These are phyloP conservation scores for Volvox africanus DNA, from an alignment of 139 green algal species.

Conservation along the genomic window DNA sequence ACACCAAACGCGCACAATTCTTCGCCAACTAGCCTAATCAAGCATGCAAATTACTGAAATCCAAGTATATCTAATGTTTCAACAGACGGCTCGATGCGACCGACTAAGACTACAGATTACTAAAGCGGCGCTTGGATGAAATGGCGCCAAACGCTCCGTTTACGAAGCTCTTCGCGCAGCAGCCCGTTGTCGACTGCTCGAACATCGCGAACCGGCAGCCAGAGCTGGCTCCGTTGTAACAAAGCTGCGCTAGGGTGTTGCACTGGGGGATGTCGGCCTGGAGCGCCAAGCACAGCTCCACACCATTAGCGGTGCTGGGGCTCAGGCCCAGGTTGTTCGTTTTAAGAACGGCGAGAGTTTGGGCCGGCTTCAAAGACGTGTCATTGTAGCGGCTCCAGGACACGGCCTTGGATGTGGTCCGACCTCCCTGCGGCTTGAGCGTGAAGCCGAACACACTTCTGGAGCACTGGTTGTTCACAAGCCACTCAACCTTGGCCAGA, in stretches of 20 bases:
- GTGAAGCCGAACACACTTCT: neutral
- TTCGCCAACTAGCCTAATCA: too few species aligned
- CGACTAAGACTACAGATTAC: too few species aligned
- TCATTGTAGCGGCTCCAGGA: neutral
- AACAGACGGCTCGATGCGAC: too few species aligned
- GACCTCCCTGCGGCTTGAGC: neutral
- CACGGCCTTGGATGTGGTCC: neutral
- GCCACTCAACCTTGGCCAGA: conserved; percentile 28
- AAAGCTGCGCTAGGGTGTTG: conserved; percentile 3
- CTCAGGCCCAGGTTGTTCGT: conserved; percentile 27
- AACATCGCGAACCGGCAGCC: conserved; percentile 31
- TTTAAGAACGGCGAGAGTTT: neutral
- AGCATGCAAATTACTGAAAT: too few species aligned
- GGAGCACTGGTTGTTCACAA: neutral
- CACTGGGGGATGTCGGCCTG: neutral
- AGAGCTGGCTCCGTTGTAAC: conserved; percentile 1
- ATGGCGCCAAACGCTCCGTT: neutral
- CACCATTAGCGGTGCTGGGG: neutral
- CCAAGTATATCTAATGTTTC: too few species aligned
- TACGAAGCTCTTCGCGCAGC: conserved; percentile 17
- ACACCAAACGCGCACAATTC: too few species aligned
- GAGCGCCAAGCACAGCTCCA: conserved; percentile 15
- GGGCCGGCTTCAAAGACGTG: neutral
- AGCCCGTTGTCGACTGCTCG: neutral
- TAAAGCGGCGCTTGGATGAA: neutral